Percentiles rank a stretch among this genome's conserved stretches.
These are phyloP conservation scores for Papiliotrema terrestris DNA, from an alignment of 1,284 basidiomycete genomes.

Conservation along the genomic window DNA sequence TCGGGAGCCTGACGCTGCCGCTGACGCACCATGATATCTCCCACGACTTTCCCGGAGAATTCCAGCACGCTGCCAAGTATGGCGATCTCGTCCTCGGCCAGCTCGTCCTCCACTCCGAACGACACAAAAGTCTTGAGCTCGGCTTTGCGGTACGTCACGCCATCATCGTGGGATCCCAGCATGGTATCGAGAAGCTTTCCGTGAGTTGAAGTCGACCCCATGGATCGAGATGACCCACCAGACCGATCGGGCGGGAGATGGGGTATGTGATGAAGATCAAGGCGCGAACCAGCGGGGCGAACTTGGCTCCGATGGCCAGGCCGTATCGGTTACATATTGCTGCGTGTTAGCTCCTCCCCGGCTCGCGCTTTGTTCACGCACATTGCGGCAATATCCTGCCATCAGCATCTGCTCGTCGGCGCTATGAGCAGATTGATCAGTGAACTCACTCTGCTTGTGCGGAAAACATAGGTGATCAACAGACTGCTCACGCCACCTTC, in stretches of 20 bases:
- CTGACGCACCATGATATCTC: constrained; percentile 62
- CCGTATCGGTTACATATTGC: constrained; percentile 54
- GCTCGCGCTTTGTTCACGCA: constrained; percentile 8
- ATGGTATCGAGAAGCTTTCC: constrained; percentile 48
- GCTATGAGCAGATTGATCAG: no score
- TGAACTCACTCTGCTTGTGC: constrained; percentile 17
- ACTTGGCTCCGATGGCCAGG: constrained; percentile 52
- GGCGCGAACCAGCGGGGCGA: constrained; percentile 50
- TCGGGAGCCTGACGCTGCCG: background rate
- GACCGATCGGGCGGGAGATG: constrained; percentile 49
- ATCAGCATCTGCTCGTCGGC: background rate
- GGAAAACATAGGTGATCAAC: background rate
- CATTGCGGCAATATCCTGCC: constrained; percentile 44
- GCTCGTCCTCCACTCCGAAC: constrained; percentile 63
- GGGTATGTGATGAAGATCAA: constrained; percentile 51
- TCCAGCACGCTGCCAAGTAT: constrained; percentile 81
- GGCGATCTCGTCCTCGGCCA: constrained; percentile 77
- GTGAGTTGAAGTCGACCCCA: no score
- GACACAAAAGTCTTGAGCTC: constrained; percentile 85
- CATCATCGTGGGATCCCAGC: constrained; percentile 51
- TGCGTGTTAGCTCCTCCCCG: constrained; percentile 11
- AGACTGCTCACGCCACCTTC: background rate
- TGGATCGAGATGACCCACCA: no score
- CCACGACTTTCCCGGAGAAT: constrained; percentile 74
- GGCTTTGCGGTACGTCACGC: constrained; percentile 79